A percentile compares a stretch with the other conserved stretches of the same genome.
Evolutionary conservation across 2,329 filamentous ascomycete genomes (phyloP).

Genomic region (Nemania sp.): DNA sequence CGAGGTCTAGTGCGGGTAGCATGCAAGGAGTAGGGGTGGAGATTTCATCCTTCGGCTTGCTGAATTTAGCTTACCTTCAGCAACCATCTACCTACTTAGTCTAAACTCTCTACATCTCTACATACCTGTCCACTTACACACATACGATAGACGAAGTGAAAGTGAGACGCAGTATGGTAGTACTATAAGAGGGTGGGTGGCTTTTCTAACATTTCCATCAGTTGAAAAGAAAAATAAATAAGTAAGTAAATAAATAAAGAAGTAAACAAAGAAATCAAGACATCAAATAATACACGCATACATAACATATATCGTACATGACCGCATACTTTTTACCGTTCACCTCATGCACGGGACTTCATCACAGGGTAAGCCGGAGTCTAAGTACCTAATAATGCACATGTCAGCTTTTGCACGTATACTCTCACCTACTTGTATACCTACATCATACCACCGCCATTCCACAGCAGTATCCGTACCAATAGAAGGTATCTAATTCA

Average conservation of each 20-base stretch:
- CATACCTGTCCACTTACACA: too few species aligned
- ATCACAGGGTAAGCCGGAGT: neutral
- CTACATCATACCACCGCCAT: slow-evolving; percentile 1
- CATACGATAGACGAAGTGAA: too few species aligned
- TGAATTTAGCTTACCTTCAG: neutral
- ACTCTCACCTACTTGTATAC: neutral
- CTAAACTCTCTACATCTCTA: neutral
- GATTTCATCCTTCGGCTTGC: slow-evolving; percentile 8
- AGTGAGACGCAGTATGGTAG: neutral
- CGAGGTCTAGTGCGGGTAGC: slow-evolving; percentile 6
- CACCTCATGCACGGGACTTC: neutral
- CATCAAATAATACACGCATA: neutral
- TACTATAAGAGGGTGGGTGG: neutral
- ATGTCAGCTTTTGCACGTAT: neutral
- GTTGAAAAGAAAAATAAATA: neutral
- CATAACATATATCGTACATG: neutral
- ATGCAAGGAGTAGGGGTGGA: slow-evolving; percentile 17
- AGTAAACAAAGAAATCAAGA: neutral
- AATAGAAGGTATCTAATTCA: neutral
- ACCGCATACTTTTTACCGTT: neutral
- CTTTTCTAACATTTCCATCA: neutral
- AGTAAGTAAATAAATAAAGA: too few species aligned
- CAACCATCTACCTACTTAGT: neutral
- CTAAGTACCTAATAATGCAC: neutral
- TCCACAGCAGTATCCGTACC: neutral